phyloP scores from a whole-genome alignment of 352 stramenopile genomes.

The Phytophthora meadii region DNA sequence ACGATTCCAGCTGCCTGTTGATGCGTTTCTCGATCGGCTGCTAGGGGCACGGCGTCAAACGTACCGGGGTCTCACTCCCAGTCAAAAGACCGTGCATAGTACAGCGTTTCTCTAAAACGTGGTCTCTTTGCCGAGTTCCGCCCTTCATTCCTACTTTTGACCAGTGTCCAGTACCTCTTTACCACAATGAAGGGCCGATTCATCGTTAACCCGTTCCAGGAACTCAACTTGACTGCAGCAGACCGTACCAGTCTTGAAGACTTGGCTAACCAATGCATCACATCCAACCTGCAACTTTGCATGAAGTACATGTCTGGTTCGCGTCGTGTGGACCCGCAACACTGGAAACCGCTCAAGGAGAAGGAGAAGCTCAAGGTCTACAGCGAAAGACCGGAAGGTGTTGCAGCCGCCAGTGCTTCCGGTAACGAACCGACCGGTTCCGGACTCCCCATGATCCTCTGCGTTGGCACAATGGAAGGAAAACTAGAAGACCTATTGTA shows the following conservation, averaged over 20 bases:
- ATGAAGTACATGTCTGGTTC: constrained; percentile 7
- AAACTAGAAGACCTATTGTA: constrained; percentile 32
- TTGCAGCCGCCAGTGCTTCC: neutral
- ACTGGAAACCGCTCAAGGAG: constrained; percentile 18
- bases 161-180: neutral
- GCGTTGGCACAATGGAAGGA: constrained; percentile 15
- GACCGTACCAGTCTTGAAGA: constrained; percentile 4
- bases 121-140: constrained; percentile 6
- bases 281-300: constrained; percentile 3
- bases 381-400: constrained; percentile 10
- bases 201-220: constrained; percentile 15
- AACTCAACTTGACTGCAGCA: constrained; percentile 10
- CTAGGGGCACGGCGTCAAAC: neutral
- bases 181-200: constrained; percentile 10
- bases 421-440: constrained; percentile 13
- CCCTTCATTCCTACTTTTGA: constrained; percentile 24
- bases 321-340: neutral
- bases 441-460: constrained; percentile 20
- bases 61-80: constrained; percentile 5
- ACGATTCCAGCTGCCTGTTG: constrained; percentile 6
- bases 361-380: constrained; percentile 21
- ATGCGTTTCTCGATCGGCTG: constrained; percentile 3
- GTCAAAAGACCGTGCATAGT: constrained; percentile 9
- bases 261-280: constrained; percentile 10
- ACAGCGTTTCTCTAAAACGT: too few relatives aligned